Evolutionary conservation across 208 protist genomes (phyloP), one percentile per base, ranked within the genome.

Genomic region (Trichomonas tenax): DNA sequence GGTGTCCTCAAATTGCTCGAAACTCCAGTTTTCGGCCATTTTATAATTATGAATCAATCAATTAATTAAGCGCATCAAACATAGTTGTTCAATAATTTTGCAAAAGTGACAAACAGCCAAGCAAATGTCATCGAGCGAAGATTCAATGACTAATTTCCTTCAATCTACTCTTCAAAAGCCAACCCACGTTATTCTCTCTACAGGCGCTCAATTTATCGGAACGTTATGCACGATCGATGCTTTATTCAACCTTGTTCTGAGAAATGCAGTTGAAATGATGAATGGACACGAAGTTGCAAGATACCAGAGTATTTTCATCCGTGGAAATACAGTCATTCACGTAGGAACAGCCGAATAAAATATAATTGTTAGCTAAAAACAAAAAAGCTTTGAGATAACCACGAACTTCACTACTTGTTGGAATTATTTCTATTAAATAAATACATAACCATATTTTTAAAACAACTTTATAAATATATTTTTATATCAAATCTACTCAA

Each of bases 211-310:
- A 51, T 51, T 93, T 17, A n/a, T 38, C 21, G 86, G 86, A 38
- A 93, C 44, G n/a, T 41, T 93, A 34, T 93, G 86, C 86, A 93
- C 86, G 38, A 93, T 93, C 34, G 86, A 93, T 38, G 86, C 26
- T 11, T 93, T 93, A 48, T 93, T 93, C 44, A 93, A 93, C 46
- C 86, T 93, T 51, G 86, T 93, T 48, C 36, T 93, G 2, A 48
- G 34, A 34, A 41, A 93, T 26, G 86, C 86, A 23, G 34, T 48
- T 48, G 86, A 93, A 93, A 89, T 40, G 38, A 31, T 15, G 9
- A 89, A 93, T 51, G 26, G 44, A 34, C 40, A 93, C 8, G 14
- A 93, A 38, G n/a, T 51, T 40, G 44, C 10, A 14, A 93, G 14
- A 23, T 93, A 51, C 15, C 8, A n/a, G 46, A 48, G 40, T 38